These are phyloP conservation scores for Venturia aucupariae DNA, from an alignment of 2,329 filamentous ascomycete species.

Conservation along the genomic window DNA sequence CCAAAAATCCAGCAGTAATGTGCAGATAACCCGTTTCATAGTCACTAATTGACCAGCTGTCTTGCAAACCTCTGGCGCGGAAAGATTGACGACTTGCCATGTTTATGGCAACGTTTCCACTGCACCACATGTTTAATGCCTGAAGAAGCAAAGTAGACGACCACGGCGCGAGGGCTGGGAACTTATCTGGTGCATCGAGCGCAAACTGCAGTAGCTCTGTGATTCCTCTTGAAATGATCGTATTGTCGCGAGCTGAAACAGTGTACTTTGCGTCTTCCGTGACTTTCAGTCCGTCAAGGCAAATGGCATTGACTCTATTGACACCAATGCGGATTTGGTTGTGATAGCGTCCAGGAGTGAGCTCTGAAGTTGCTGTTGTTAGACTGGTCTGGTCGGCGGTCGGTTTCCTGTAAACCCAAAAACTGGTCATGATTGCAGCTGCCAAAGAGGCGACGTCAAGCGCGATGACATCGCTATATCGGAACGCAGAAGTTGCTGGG, in stretches of 20 bases:
- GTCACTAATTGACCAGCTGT: not conserved
- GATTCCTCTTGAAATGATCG: not conserved
- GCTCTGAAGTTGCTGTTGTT: not conserved
- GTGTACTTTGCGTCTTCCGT: not conserved
- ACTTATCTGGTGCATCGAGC: not conserved
- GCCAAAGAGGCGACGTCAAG: constrained; percentile 43
- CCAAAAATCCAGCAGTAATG: constrained; percentile 8
- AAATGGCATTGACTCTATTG: not conserved
- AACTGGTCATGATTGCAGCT: constrained; percentile 34
- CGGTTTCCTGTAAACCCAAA: not conserved
- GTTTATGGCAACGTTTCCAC: not conserved
- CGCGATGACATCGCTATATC: constrained; percentile 40
- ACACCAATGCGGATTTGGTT: not conserved
- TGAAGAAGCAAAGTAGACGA: not conserved
- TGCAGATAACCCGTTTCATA: not conserved
- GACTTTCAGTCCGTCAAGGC: not conserved
- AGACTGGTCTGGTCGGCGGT: not conserved
- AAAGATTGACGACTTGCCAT: constrained; percentile 1
- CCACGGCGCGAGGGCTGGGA: not conserved
- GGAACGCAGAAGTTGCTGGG: not conserved
- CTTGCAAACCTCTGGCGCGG: not conserved
- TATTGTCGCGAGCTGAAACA: not conserved
- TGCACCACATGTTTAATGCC: constrained; percentile 1
- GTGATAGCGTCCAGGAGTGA: not conserved
- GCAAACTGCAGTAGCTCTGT: not conserved